Conservation (phyloP, 2,329 filamentous ascomycete species). For the Pochonia chlamydosporia region DNA sequence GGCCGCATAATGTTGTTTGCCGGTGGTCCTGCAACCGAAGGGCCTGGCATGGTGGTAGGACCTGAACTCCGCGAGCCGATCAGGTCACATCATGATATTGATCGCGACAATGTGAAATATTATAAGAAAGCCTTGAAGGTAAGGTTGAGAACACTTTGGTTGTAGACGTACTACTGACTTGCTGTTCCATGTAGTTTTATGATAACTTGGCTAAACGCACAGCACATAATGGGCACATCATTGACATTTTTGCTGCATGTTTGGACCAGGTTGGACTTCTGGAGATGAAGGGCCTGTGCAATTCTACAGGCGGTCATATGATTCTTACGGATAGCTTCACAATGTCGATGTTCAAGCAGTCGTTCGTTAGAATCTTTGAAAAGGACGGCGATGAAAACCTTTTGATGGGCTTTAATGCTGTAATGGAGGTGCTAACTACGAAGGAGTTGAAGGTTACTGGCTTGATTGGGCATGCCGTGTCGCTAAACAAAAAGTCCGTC, state of each 20-base stretch:
- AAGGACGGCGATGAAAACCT: conserved; percentile 94
- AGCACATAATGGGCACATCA: conserved; percentile 92
- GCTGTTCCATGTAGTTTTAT: conserved; percentile 62
- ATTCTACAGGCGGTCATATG: conserved; percentile 96
- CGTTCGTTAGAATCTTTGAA: conserved; percentile 93
- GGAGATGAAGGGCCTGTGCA: conserved; percentile 96
- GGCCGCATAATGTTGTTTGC: conserved; percentile 96
- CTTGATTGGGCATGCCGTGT: conserved; percentile 92
- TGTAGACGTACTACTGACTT: not conserved
- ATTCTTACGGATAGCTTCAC: conserved; percentile 98
- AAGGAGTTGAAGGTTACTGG: conserved; percentile 98
- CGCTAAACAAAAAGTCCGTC: conserved; percentile 94
- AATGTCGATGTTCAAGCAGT: conserved; percentile 98
- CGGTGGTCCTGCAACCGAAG: conserved; percentile 90
- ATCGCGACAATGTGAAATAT: conserved; percentile 98
- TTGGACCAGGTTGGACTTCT: conserved; percentile 94
- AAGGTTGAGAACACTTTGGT: conserved; percentile 16
- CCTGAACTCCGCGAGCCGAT: conserved; percentile 95
- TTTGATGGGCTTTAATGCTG: conserved; percentile 96
- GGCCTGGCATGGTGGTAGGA: conserved; percentile 93
- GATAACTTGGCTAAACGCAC: conserved; percentile 89
- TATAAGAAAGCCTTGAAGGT: conserved; percentile 98
- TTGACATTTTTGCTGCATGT: conserved; percentile 96
- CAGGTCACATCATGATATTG: conserved; percentile 96
- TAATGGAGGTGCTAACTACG: conserved; percentile 90